Base-by-base conservation (phyloP, 1,139 yeast genomes). In the Zygoascus meyerae region DNA sequence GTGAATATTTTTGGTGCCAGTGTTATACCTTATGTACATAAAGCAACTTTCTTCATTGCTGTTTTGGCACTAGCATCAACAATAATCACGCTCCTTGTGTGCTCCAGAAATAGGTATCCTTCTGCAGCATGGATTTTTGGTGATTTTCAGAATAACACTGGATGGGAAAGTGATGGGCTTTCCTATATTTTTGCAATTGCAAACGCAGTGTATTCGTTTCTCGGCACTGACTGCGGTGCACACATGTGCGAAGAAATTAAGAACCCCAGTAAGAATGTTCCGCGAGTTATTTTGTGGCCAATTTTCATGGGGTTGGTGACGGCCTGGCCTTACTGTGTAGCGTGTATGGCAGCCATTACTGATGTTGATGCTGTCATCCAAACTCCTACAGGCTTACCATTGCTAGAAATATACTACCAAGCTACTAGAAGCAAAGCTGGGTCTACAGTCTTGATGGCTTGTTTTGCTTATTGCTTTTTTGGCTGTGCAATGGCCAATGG, bases 391-490 rank as follows among this genome's bases (percentile, higher is more conserved):
- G 77, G 77, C n/a, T 72, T 78, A 56, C 86, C 86, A 9, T 78
- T 79, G 38, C 66, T 79, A 54, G 79, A 75, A 54, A 78, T 79
- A 44, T 79, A 70, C 60, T 67, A 76, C 64, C 81, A 78, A 59
- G 78, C 79, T 1, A 64, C 79, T n/a, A 67, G 66, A 14, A 73
- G 71, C 57, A 72, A 66, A 51, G 74, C 71, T 6, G 81, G 82
- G 32, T 79, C 81, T 12, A 62, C 75, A 32, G 71, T 77, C 49
- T 69, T 83, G n/a, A 44, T 40, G 42, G 65, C 75, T 17, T 64
- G 82, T 53, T 71, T 82, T 81, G 46, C 67, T 78, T 45, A 81
- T 87, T 9, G 82, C 85, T 2, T 69, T 16, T 77, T 57, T 86
- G 87, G 34, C 83, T 89, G 63, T 79, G 79, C 50, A 79, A 82